Base-by-base conservation (phyloP, 2,329 filamentous ascomycete species). In the Fusarium sp. region DNA sequence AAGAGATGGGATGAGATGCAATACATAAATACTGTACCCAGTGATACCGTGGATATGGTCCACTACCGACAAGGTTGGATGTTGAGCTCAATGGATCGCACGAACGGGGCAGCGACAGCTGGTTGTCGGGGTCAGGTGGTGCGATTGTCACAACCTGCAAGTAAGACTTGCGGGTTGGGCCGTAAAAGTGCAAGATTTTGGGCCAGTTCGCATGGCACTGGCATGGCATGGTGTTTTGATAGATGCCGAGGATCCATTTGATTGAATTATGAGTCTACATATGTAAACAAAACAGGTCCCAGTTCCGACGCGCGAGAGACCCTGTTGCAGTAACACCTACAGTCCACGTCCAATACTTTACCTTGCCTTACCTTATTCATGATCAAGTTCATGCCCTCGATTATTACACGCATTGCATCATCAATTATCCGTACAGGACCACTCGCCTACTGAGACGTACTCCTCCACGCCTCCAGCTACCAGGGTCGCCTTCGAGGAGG, bases 41-140 rank as follows among this genome's bases (percentile, higher is more conserved):
- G 43, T 42, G 33, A 63, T 52, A 55, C 63, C 26, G 39, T 49
- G 63, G 46, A 46, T 39, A 49, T 56, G 64, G 54, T 46, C 68
- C 68, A 71, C 64, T 69, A 44, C 56, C 58, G 61, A 52, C 57
- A 71, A 69, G 55, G 55, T 35, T n/a, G 33, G 33, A n/a, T 48
- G 52, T 68, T 68, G 52, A 56, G 59, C 43, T 49, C 26, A 37
- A 64, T 63, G 41, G 53, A 56, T 39, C 61, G 47, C 57, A 38
- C 41, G 56, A 72, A 73, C 59, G 63, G 57, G 71, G 63, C 60
- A 63, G 61, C 58, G 69, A 69, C 63, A 69, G 58, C 68, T 67
- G 68, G 70, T 69, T 69, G 61, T 72, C 61, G 49, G 68, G 72
- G 59, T 53, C 61, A 68, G 57, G 63, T 73, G 70, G 70, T 74